A percentile compares a stretch with the other conserved stretches of the same genome.
Evolutionary conservation across 768 basidiomycete species (phyloP).

Genomic region (Tylopilus plumbeoviolaceoides): DNA sequence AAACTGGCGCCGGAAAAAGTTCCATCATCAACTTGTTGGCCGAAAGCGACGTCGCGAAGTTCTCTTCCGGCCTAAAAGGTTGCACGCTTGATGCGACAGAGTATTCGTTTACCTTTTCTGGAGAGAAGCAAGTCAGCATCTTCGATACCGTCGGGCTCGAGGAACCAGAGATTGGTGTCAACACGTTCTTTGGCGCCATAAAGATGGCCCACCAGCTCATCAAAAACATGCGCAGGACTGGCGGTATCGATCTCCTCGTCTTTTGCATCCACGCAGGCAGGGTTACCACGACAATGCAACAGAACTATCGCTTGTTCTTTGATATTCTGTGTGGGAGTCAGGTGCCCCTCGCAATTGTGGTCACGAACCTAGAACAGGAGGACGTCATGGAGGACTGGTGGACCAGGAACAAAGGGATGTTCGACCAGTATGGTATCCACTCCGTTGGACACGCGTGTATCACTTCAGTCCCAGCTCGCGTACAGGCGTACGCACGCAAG

Average conservation of each 20-base stretch:
- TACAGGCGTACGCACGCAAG: not conserved
- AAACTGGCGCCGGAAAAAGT: not conserved
- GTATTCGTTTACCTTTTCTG: not conserved
- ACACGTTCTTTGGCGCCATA: not conserved
- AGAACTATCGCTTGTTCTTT: not conserved
- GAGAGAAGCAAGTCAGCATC: not conserved
- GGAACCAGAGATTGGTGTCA: not conserved
- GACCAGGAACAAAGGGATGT: not conserved
- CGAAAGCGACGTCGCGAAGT: not conserved
- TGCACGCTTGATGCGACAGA: not conserved
- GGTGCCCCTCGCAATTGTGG: not conserved
- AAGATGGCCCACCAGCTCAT: not conserved
- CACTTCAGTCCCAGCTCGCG: not conserved
- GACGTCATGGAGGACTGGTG: constrained; percentile 1
- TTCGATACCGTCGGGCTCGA: not conserved
- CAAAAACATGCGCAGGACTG: not conserved
- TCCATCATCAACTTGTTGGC: not conserved
- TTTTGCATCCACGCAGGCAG: not conserved
- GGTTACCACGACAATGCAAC: not conserved
- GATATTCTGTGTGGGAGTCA: not conserved
- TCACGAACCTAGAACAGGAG: not conserved
- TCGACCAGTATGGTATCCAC: not conserved
- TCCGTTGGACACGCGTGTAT: not conserved
- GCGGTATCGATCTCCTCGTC: constrained; percentile 2
- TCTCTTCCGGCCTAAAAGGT: not conserved